Evolutionary conservation across 495 filamentous ascomycete genomes (phyloP), one percentile per base, ranked within the genome.

Genomic region (Daldinia bambusicola): DNA sequence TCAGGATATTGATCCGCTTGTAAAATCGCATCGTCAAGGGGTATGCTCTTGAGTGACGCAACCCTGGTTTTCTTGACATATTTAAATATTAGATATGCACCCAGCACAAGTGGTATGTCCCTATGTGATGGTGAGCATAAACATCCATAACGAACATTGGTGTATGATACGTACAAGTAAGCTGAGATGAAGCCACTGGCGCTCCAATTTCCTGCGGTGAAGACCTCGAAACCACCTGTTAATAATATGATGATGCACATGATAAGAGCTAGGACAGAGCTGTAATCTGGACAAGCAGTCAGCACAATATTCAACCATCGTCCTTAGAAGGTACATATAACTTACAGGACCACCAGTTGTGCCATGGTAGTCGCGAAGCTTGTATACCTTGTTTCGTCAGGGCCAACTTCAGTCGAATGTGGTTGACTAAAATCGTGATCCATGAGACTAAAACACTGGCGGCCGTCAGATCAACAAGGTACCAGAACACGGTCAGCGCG

Each of bases 401-500:
- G 1, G 81, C 83, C 55, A 74, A 69, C 48, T 74, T 77, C 22
- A 86, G 65, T 12, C 83, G 78, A 22, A 86, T 83, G 59, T 86
- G 83, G 41, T 83, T 85, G 18, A 83, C 34, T 18, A 82, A 64
- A 41, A 86, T 84, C 3, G 76, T 72, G 2, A 76, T 78, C 88
- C 87, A 90, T 0, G 82, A 86, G 14, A 90, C 77, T 45, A 89
- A 73, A 1, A 85, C 84, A 1, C 84, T 85, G 20, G 84, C 82
- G 0, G 87, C 82, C 0, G 85, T 87, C 68, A 90, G 63, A 38
- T 84, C 80, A 5, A 89, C 82, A 26, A 91, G 77, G 88, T 87
- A 91, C 68, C 77, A 85, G 74, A 91, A 90, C 4, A 88, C 89
- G 0, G 83, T 85, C 41, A 87, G 75, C 1, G 87, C 88, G n/a